A percentile compares a stretch with the other conserved stretches of the same genome.
phyloP scores from a whole-genome alignment of 2,329 filamentous ascomycete species.

The Diplodia scrobiculata region DNA sequence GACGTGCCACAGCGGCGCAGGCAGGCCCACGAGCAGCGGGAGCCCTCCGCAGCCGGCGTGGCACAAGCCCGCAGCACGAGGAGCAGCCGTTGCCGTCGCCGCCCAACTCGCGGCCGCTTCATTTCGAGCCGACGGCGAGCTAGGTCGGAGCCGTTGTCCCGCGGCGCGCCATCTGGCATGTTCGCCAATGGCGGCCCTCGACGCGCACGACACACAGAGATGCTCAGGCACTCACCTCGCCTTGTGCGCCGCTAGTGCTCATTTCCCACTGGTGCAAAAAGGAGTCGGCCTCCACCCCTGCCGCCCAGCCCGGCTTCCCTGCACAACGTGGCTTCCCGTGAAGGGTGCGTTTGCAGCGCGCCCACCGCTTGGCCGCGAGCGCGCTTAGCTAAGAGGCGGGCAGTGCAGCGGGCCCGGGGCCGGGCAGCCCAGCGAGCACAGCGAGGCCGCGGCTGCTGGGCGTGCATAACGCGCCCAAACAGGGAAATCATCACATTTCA shows the following conservation, averaged over 20 bases:
- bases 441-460: background rate
- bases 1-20: background rate
- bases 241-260: constrained; percentile 17
- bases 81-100: constrained; percentile 10
- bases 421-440: background rate
- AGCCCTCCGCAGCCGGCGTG: constrained; percentile 13
- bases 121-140: background rate
- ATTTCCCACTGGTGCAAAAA: constrained; percentile 28
- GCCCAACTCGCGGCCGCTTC: background rate
- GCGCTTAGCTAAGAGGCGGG: constrained; percentile 1
- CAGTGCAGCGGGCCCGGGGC: background rate
- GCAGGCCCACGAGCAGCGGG: background rate
- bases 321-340: constrained; percentile 28
- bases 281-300: constrained; percentile 1
- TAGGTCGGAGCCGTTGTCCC: constrained; percentile 17
- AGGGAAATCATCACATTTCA: constrained; percentile 27
- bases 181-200: constrained; percentile 14
- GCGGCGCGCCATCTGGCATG: constrained; percentile 20
- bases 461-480: constrained; percentile 25
- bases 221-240: constrained; percentile 17
- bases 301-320: constrained; percentile 17
- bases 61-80: constrained; percentile 14
- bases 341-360: constrained; percentile 22
- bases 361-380: constrained; percentile 6
- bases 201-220: constrained; percentile 18